Evolutionary conservation across 345 rosid species (phyloP).

Genomic region (Odontarrhena argentea): DNA sequence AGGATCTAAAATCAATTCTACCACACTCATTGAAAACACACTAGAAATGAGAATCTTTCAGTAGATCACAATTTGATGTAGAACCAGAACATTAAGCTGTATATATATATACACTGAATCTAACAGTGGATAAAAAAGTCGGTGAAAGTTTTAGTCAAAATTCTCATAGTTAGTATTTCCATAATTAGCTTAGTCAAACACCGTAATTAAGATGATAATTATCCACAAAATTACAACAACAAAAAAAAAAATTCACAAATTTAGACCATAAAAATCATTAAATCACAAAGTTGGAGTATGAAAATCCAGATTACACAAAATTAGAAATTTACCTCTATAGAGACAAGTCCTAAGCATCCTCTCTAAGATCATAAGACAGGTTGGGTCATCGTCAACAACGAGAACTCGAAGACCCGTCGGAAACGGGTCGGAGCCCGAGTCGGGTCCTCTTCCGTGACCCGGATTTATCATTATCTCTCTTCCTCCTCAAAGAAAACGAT

Average conservation of each 20-base stretch:
- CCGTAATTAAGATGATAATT: conserved; percentile 18
- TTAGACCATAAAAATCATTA: conserved; percentile 12
- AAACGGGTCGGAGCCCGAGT: conserved; percentile 59
- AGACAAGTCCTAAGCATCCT: conserved; percentile 80
- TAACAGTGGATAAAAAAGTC: conserved; percentile 34
- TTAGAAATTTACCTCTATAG: conserved; percentile 62
- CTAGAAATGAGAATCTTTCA: background rate
- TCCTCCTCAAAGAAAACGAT: background rate
- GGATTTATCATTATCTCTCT: conserved; percentile 33
- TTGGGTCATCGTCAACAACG: conserved; percentile 93
- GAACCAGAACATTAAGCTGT: background rate
- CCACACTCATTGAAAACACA: background rate
- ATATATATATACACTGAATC: conserved; percentile 22
- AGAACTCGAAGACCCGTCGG: conserved; percentile 85
- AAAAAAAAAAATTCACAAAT: conserved; percentile 22
- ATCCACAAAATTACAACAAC: conserved; percentile 5
- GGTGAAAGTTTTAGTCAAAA: conserved; percentile 29
- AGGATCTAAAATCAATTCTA: background rate
- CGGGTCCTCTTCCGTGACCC: conserved; percentile 45
- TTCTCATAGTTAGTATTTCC: conserved; percentile 5
- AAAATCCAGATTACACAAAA: background rate
- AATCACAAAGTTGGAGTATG: background rate
- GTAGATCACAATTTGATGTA: background rate
- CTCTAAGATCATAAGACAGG: conserved; percentile 90
- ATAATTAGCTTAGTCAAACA: conserved; percentile 21